Evolutionary conservation across 768 basidiomycete genomes (phyloP), one percentile per base, ranked within the genome.

Genomic region (Russula griseocarnosa): DNA sequence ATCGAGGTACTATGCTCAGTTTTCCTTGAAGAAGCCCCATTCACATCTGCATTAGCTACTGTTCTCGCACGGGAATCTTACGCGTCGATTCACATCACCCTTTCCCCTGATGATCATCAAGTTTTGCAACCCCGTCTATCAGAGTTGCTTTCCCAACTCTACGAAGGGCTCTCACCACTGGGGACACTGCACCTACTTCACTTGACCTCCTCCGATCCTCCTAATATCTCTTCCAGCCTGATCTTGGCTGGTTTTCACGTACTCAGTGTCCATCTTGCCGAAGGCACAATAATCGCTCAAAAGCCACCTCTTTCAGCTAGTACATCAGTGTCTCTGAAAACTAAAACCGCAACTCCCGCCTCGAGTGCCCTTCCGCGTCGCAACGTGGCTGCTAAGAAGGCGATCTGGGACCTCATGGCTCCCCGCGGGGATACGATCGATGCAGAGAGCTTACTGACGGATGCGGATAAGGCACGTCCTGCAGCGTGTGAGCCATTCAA

Each of bases 361-460:
- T 61, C 60, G 9, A 54, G 70, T 9, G 66, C 74, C 2, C 73
- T 81, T 6, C 73, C 84, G 6, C 78, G 81, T 30, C 81, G 86
- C 51, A 80, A 86, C 69, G 79, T 84, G 63, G 86, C 89, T 10
- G 83, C 87, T 54, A 96, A 94, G 76, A 89, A 93, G 66, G 91
- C 92, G 0, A 79, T 98, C 40, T 97, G 95, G 95, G 80, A 92
- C 0, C 79, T 95, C 36, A 86, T 79, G 44, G 76, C 88, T 1
- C 83, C 90, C 3, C 79, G 85, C 0, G 83, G 90, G 4, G 84
- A 90, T 0, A 77, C 83, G 10, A 90, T 96, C 63, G 91, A 96
- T 72, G 82, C 92, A 10, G 90, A 93, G 62, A 79, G 86, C 28
- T 84, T 97, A 36, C 82, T 98, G 50, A 94, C 94, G 13, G 80